phyloP scores from a whole-genome alignment of 2,329 filamentous ascomycete genomes.

The Calcarisporium arbuscula region DNA sequence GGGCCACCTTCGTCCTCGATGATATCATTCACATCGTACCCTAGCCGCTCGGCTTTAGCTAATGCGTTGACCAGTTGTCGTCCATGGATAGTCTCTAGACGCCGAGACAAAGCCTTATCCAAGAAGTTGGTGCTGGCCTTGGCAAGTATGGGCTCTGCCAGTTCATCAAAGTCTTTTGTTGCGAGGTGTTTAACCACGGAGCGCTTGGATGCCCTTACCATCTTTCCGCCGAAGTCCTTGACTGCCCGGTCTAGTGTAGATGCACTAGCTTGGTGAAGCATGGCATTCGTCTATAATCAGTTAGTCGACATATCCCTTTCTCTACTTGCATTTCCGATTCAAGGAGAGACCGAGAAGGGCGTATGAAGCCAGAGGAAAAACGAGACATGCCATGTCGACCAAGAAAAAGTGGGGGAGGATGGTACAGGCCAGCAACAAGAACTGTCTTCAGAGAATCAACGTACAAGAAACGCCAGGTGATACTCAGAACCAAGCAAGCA shows the following conservation, averaged over 20 bases:
- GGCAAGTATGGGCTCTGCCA: slow-evolving; percentile 36
- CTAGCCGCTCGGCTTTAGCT: slow-evolving; percentile 49
- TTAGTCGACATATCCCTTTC: no score
- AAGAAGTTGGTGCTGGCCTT: slow-evolving; percentile 44
- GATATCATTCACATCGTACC: slow-evolving; percentile 46
- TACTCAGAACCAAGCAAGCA: slow-evolving; percentile 44
- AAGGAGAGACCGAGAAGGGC: no score
- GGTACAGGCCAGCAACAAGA: slow-evolving; percentile 3
- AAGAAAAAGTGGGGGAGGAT: not conserved
- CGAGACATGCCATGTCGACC: not conserved
- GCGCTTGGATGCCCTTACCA: slow-evolving; percentile 33
- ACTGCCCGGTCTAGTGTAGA: slow-evolving; percentile 32
- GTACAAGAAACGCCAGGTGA: slow-evolving; percentile 46
- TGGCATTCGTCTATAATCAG: slow-evolving; percentile 42
- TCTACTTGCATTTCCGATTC: no score
- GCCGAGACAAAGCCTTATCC: slow-evolving; percentile 44
- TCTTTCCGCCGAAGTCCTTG: slow-evolving; percentile 37
- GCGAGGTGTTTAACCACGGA: slow-evolving; percentile 37
- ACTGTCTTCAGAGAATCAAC: no score
- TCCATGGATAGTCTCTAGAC: slow-evolving; percentile 47
- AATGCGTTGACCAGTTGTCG: slow-evolving; percentile 50
- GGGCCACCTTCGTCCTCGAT: slow-evolving; percentile 31
- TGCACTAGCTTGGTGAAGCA: slow-evolving; percentile 37
- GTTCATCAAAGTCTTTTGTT: slow-evolving; percentile 35
- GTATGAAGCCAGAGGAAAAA: not conserved